Percentiles rank a stretch among this genome's conserved stretches.
Conservation (phyloP, 768 basidiomycete species). For the Pleurotus tuber-regium region DNA sequence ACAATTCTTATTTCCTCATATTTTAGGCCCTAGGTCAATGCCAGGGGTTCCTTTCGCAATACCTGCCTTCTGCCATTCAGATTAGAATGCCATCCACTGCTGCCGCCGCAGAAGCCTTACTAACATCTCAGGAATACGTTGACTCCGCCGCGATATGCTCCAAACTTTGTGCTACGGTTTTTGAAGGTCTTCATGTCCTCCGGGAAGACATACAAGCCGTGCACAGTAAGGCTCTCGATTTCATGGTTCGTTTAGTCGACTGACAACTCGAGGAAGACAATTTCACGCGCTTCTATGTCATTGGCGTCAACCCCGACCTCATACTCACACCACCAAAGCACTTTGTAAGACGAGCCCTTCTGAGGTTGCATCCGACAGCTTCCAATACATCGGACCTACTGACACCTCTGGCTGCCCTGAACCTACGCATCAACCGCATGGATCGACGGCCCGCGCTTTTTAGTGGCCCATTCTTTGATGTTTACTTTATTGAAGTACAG, state of each 20-base stretch:
- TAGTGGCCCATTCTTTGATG: conserved; percentile 46
- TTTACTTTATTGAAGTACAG: conserved; percentile 65
- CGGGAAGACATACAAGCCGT: conserved; percentile 63
- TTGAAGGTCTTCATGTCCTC: conserved; percentile 61
- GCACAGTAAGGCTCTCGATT: conserved; percentile 33
- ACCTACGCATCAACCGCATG: conserved; percentile 47
- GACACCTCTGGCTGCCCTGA: conserved; percentile 33
- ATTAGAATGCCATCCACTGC: conserved; percentile 73
- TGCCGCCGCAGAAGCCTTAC: conserved; percentile 55
- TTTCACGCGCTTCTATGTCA: conserved; percentile 66
- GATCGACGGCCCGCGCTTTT: conserved; percentile 61
- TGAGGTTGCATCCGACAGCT: conserved; percentile 17
- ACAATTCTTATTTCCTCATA: conserved; percentile 9
- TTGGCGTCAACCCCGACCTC: conserved; percentile 36
- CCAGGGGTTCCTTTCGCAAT: conserved; percentile 49
- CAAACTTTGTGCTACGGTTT: conserved; percentile 54
- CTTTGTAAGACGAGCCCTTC: conserved; percentile 26
- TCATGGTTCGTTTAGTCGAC: not conserved
- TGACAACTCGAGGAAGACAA: conserved; percentile 42
- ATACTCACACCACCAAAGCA: conserved; percentile 13
- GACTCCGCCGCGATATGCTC: conserved; percentile 77
- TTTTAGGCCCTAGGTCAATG: conserved; percentile 78
- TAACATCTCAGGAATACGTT: conserved; percentile 27
- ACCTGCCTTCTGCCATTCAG: conserved; percentile 50
- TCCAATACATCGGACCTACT: not conserved